Evolutionary conservation across 1,139 yeast species (phyloP).

Genomic region (Yamadazyma friedrichii): DNA sequence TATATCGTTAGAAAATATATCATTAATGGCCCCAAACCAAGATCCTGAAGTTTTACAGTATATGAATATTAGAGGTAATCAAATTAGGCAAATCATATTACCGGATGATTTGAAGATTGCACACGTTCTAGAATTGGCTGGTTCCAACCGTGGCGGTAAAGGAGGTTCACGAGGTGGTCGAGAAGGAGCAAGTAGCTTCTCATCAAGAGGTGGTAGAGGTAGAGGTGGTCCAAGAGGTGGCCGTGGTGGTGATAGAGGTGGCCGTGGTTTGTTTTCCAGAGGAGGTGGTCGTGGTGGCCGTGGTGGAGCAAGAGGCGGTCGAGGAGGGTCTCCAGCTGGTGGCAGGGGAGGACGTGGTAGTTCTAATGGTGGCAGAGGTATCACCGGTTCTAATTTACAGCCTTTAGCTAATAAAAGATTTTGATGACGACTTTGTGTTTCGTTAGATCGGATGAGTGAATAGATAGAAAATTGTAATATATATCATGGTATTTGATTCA

Average conservation of each 20-base stretch:
- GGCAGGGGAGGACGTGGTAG: slow-evolving; percentile 1
- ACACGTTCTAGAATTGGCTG: slow-evolving; percentile 51
- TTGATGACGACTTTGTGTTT: background rate
- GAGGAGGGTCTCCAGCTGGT: background rate
- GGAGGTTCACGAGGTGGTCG: slow-evolving; percentile 26
- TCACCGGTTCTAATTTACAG: slow-evolving; percentile 7
- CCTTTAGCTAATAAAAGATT: slow-evolving; percentile 6
- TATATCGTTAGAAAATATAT: slow-evolving; percentile 78
- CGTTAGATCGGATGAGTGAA: no score
- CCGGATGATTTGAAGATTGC: slow-evolving; percentile 91
- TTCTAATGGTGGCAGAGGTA: slow-evolving; percentile 2
- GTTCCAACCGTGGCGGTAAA: slow-evolving; percentile 38
- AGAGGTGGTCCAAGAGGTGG: slow-evolving; percentile 11
- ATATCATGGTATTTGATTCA: no score
- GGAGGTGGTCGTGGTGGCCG: slow-evolving; percentile 1
- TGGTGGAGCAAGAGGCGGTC: slow-evolving; percentile 2
- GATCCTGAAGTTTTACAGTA: slow-evolving; percentile 75
- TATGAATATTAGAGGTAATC: slow-evolving; percentile 87
- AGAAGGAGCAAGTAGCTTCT: no score
- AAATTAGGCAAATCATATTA: slow-evolving; percentile 76
- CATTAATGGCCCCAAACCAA: slow-evolving; percentile 68
- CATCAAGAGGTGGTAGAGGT: slow-evolving; percentile 1
- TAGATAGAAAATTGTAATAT: no score
- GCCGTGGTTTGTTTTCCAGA: slow-evolving; percentile 10
- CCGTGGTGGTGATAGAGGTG: slow-evolving; percentile 18